A percentile compares a stretch with the other conserved stretches of the same genome.
These are phyloP conservation scores for Penicillium cosmopolitanum DNA, from an alignment of 495 filamentous ascomycete species.

Conservation along the genomic window DNA sequence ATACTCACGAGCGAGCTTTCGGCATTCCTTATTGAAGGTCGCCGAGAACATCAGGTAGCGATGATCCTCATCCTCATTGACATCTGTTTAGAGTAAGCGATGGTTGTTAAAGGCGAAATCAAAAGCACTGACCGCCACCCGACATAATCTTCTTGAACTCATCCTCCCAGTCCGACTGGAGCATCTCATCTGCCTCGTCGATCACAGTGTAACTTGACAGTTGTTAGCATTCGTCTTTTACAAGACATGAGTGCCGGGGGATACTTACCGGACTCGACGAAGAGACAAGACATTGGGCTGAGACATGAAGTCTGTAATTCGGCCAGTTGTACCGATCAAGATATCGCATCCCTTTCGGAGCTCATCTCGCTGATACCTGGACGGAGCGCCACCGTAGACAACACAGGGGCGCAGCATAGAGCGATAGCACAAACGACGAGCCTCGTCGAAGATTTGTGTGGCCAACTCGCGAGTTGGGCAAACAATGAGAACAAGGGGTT, in stretches of 20 bases:
- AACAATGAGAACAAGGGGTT: constrained; percentile 87
- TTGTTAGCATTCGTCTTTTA: constrained; percentile 6
- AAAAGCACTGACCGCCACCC: constrained; percentile 65
- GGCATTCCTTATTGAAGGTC: constrained; percentile 80
- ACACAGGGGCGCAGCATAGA: constrained; percentile 94
- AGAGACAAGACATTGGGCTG: constrained; percentile 69
- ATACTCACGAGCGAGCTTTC: constrained; percentile 73
- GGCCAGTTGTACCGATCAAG: constrained; percentile 84
- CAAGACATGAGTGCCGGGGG: not conserved
- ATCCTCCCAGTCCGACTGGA: constrained; percentile 72
- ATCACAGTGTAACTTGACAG: constrained; percentile 73
- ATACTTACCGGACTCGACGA: constrained; percentile 68
- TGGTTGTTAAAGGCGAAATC: constrained; percentile 9
- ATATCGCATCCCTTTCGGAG: constrained; percentile 86
- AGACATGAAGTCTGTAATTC: constrained; percentile 80
- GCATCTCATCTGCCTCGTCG: constrained; percentile 94
- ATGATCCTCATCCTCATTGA: constrained; percentile 80
- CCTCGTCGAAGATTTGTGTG: constrained; percentile 92
- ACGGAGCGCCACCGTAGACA: constrained; percentile 81
- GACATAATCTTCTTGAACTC: constrained; percentile 72
- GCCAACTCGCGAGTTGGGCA: constrained; percentile 87
- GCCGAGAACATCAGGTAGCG: constrained; percentile 93
- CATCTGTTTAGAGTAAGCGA: constrained; percentile 42
- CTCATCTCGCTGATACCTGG: constrained; percentile 65
- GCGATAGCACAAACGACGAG: constrained; percentile 87